phyloP scores from a whole-genome alignment of 2,329 filamentous ascomycete species.

The Fusarium succisae region DNA sequence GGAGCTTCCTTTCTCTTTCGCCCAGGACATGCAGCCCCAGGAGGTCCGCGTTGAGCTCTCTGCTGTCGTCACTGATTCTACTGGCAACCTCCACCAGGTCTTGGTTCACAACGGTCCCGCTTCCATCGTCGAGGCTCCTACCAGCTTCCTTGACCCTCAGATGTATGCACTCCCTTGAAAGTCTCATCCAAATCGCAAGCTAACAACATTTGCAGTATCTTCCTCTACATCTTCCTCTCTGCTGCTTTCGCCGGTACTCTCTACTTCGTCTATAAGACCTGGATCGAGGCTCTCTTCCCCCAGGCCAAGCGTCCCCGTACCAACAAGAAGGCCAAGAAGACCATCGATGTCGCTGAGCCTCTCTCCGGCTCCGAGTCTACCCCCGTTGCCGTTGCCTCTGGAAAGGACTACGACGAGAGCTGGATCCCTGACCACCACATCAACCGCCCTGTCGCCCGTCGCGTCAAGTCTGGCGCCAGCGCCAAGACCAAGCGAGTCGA shows the following conservation, averaged over 20 bases:
- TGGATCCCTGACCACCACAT: slow-evolving; percentile 94
- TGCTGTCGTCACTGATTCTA: slow-evolving; percentile 74
- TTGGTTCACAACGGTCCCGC: slow-evolving; percentile 84
- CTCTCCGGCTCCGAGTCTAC: slow-evolving; percentile 77
- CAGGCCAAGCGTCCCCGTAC: slow-evolving; percentile 78
- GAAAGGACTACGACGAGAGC: slow-evolving; percentile 85
- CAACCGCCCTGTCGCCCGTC: slow-evolving; percentile 80
- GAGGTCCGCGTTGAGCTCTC: slow-evolving; percentile 82
- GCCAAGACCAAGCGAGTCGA: slow-evolving; percentile 54
- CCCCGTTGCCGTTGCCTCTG: slow-evolving; percentile 72
- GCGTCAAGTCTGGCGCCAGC: slow-evolving; percentile 68
- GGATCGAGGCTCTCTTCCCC: slow-evolving; percentile 95
- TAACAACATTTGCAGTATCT: slow-evolving; percentile 73
- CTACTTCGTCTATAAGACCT: slow-evolving; percentile 98
- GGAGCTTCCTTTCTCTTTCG: slow-evolving; percentile 83
- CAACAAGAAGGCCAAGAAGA: slow-evolving; percentile 73
- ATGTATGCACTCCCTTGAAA: slow-evolving; percentile 70
- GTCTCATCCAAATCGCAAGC: background rate
- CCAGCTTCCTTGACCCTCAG: slow-evolving; percentile 92
- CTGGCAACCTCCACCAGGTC: slow-evolving; percentile 78
- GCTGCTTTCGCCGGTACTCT: slow-evolving; percentile 80
- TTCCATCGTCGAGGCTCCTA: slow-evolving; percentile 87
- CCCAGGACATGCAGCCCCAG: slow-evolving; percentile 91
- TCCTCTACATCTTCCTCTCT: slow-evolving; percentile 93
- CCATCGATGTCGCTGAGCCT: slow-evolving; percentile 66